These are phyloP conservation scores for Ascobolus immersus DNA, from an alignment of 495 filamentous ascomycete species.

Conservation along the genomic window DNA sequence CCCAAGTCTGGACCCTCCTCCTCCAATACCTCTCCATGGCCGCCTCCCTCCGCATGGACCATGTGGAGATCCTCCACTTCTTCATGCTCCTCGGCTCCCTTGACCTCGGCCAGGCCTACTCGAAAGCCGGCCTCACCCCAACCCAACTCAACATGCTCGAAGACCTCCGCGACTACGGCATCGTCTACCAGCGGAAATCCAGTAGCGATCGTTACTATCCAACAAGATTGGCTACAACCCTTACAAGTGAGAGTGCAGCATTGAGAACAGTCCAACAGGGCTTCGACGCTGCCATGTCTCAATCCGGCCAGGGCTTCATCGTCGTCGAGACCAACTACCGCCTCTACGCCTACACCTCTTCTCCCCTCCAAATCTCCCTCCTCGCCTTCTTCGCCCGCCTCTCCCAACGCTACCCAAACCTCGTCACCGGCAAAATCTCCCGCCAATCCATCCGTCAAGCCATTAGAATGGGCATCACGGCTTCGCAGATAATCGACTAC, in stretches of 20 bases:
- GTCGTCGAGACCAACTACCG: slow-evolving; percentile 98
- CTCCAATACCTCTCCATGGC: slow-evolving; percentile 77
- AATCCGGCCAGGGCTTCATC: slow-evolving; percentile 46
- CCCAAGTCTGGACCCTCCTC: slow-evolving; percentile 85
- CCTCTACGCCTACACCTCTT: slow-evolving; percentile 85
- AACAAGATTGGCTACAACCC: slow-evolving; percentile 77
- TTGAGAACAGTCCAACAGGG: slow-evolving; percentile 34
- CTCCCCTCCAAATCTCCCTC: slow-evolving; percentile 75
- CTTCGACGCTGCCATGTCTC: slow-evolving; percentile 26
- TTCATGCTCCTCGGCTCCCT: slow-evolving; percentile 86
- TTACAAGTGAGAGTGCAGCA: slow-evolving; percentile 57
- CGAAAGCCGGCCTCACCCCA: slow-evolving; percentile 47
- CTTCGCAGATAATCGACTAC: slow-evolving; percentile 78
- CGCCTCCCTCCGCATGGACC: slow-evolving; percentile 43
- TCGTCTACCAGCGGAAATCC: slow-evolving; percentile 40
- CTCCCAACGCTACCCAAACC: slow-evolving; percentile 66
- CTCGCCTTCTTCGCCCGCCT: slow-evolving; percentile 73
- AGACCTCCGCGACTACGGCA: slow-evolving; percentile 68
- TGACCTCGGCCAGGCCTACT: slow-evolving; percentile 73
- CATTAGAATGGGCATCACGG: slow-evolving; percentile 72
- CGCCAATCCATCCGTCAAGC: slow-evolving; percentile 64
- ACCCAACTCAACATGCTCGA: slow-evolving; percentile 68
- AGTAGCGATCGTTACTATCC: slow-evolving; percentile 51
- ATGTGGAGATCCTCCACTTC: slow-evolving; percentile 80
- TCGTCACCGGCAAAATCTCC: slow-evolving; percentile 72